Evolutionary conservation across 257 asterid species (phyloP).

Genomic region (Nicotiana tomentosiformis): DNA sequence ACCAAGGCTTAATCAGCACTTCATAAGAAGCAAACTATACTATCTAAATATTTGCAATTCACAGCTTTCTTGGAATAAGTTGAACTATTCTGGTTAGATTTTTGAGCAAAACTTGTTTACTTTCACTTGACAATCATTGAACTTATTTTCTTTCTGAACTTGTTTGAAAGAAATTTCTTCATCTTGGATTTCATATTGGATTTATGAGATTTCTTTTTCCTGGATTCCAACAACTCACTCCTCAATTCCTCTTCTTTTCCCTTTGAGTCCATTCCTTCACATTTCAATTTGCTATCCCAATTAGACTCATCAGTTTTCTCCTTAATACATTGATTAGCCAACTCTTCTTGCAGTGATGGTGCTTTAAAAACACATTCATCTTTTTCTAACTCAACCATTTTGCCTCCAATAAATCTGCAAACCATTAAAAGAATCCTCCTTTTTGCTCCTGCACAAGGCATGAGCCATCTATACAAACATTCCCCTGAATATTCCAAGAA

Average conservation of each 20-base stretch:
- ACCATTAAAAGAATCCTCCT: not conserved
- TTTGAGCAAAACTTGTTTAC: conserved; percentile 24
- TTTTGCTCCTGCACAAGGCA: conserved; percentile 20
- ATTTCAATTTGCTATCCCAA: not conserved
- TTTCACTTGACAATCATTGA: not conserved
- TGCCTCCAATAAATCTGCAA: conserved; percentile 4
- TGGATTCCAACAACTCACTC: conserved; percentile 16
- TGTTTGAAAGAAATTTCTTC: conserved; percentile 46
- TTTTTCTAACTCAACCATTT: conserved; percentile 8
- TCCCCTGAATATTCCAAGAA: conserved; percentile 47
- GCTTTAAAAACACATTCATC: not conserved
- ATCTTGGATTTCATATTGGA: conserved; percentile 50
- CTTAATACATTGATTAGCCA: conserved; percentile 13
- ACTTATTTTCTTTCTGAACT: conserved; percentile 24
- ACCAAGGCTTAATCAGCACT: not conserved
- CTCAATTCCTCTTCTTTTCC: conserved; percentile 24
- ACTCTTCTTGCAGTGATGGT: conserved; percentile 12
- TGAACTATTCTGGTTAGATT: conserved; percentile 1
- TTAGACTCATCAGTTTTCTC: conserved; percentile 16
- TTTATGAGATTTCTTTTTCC: conserved; percentile 28
- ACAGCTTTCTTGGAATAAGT: not conserved
- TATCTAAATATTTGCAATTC: not conserved
- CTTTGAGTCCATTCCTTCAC: conserved; percentile 17
- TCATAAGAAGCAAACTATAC: conserved; percentile 5
- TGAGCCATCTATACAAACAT: conserved; percentile 2